These are phyloP conservation scores for Nicotiana undulata DNA, from an alignment of 257 asterid genomes.

Conservation along the genomic window DNA sequence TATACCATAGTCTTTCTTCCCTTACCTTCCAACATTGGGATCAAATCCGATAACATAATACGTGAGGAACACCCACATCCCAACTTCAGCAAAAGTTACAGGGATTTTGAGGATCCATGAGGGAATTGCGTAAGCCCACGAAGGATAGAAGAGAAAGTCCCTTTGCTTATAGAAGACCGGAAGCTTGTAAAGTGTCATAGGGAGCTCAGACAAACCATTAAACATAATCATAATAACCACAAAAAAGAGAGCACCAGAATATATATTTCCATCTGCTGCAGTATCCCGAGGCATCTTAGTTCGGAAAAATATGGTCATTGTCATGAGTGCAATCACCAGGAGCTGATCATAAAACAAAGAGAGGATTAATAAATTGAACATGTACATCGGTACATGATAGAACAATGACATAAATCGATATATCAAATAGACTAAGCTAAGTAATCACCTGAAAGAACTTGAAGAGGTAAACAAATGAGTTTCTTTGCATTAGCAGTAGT, in stretches of 20 bases:
- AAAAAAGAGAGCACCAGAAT: constrained; percentile 39
- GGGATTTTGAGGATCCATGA: constrained; percentile 63
- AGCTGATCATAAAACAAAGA: constrained; percentile 28
- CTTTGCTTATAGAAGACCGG: constrained; percentile 78
- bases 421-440: background rate
- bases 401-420: background rate
- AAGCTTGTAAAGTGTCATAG: constrained; percentile 55
- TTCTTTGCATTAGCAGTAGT: constrained; percentile 44
- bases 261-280: constrained; percentile 38
- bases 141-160: constrained; percentile 55
- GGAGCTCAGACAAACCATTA: constrained; percentile 57
- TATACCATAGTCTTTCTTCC: background rate
- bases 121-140: constrained; percentile 75
- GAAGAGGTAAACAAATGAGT: constrained; percentile 48
- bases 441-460: constrained; percentile 41
- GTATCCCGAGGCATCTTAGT: constrained; percentile 34
- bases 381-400: background rate
- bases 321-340: constrained; percentile 22
- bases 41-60: constrained; percentile 64
- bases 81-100: constrained; percentile 36
- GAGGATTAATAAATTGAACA: background rate
- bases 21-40: constrained; percentile 57
- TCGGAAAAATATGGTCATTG: constrained; percentile 43
- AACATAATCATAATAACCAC: constrained; percentile 38
- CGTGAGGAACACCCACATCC: constrained; percentile 39